Base-by-base conservation (phyloP, 2,329 filamentous ascomycete genomes). In the Alternaria gansuensis region DNA sequence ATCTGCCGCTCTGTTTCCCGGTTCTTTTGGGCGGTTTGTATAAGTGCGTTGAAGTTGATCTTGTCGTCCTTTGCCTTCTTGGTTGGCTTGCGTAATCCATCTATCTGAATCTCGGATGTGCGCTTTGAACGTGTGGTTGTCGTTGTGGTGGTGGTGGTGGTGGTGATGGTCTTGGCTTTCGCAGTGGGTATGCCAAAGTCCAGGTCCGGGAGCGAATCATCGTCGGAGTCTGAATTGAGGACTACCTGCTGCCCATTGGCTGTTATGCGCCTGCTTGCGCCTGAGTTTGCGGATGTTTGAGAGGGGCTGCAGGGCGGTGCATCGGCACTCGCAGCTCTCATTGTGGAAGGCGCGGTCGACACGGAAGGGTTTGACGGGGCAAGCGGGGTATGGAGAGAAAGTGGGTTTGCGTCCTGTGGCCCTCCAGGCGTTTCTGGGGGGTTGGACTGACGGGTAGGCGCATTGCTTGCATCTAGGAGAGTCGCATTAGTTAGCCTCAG, bases 141-240 rank as follows among this genome's bases (percentile, higher is more conserved):
- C 7, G 13, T 17, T 17, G 49, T 34, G 40, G 31, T 37, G 17
- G 53, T 51, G 17, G 39, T 57, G n/a, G 53, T 43, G 2, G 59
- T 37, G 40, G 57, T 65, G 24, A 54, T 36, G 2, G 60, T 17
- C 36, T 59, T 69, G 29, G 60, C 37, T 45, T 60, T 65, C 8
- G 54, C 36, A 9, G 49, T 54, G 14, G 60, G 55, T 24, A 60
- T 24, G 17, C 68, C 64, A 31, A 78, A 81, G 57, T 85, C 80
- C 0, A 88, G 89, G 48, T 85, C 83, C 10, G 59, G 58, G 2
- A 76, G 56, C 8, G 67, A 72, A 28, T 83, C 84, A 17, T 84
- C 84, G n/a, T 90, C 89, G 9, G 90, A 89, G 69, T 93, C 91
- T 0, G 91, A 93, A 53, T 86, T 88, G 44, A 83, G 82, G 24